Conservation (phyloP, 345 rosid species). For the Balakata baccata region DNA sequence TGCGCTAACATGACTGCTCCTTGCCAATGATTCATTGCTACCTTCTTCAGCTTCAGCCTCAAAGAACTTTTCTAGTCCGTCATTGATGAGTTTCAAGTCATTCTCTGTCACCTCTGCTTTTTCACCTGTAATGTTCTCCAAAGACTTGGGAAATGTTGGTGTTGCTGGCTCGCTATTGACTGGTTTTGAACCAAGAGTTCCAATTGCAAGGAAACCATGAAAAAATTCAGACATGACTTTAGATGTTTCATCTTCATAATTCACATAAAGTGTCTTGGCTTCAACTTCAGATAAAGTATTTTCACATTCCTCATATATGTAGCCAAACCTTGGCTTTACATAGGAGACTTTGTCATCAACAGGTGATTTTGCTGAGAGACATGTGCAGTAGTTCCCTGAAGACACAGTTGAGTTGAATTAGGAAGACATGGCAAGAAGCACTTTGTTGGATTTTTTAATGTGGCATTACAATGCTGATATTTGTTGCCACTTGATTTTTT, state of each 20-base stretch:
- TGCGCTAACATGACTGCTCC: conserved; percentile 61
- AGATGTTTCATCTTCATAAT: conserved; percentile 37
- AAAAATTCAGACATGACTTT: conserved; percentile 46
- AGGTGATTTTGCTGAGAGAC: conserved; percentile 49
- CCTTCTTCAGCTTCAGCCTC: conserved; percentile 72
- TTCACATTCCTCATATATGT: conserved; percentile 41
- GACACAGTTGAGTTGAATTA: conserved; percentile 22
- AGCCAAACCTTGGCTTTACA: conserved; percentile 39
- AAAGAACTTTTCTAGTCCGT: conserved; percentile 68
- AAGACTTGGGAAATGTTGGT: conserved; percentile 58
- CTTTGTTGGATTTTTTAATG: not conserved
- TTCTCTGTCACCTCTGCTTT: conserved; percentile 52
- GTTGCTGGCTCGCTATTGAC: conserved; percentile 53
- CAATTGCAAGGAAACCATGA: conserved; percentile 83
- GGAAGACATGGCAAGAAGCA: conserved; percentile 14
- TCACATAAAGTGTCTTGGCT: conserved; percentile 22
- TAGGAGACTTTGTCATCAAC: conserved; percentile 42
- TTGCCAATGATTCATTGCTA: conserved; percentile 52
- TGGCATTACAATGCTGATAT: not conserved
- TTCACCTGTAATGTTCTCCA: conserved; percentile 41
- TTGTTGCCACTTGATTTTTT: not conserved
- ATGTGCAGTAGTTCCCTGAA: conserved; percentile 59
- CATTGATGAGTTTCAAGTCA: conserved; percentile 58
- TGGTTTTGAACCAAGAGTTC: conserved; percentile 73
- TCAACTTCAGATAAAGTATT: conserved; percentile 35